Base-by-base conservation (phyloP, 2,329 filamentous ascomycete species). In the Neophaeococcomyces aloes region DNA sequence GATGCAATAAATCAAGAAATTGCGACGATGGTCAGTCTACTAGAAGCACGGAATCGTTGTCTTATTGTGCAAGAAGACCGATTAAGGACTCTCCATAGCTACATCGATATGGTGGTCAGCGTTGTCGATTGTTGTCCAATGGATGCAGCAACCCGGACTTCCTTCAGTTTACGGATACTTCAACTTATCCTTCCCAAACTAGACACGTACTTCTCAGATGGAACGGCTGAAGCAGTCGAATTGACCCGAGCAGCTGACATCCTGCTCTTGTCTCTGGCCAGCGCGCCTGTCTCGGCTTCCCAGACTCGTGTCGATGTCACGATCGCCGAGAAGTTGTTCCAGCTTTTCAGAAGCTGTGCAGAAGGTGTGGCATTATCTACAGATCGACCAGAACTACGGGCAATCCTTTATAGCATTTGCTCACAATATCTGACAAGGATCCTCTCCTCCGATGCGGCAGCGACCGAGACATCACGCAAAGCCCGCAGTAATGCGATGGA, bases 321-420 rank as follows among this genome's bases (percentile, higher is more conserved):
- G 19, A 79, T 91, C 27, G 84, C 86, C 58, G 89, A 96, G 60
- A 86, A 91, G 57, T 72, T 96, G 0, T 88, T 87, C 58, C 83
- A 94, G 58, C 75, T 96, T 3, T 95, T 98, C 70, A 84, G 94
- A 50, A 77, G 86, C 30, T 88, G 85, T 49, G 70, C 95, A 11
- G 76, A 81, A 54, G 86, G 86, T 4, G 82, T 94, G 43, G 78
- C 81, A 51, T 79, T 83, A 48, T 81, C 53, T 57, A 74, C 79
- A 1, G 79, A 81, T 3, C 80, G 76, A 42, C 69, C 83, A 13
- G 72, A 79, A 43, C 68, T 98, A 30, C 80, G 91, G 39, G 79
- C 91, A 46, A 75, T 84, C 17, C 89, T 94, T 64, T 98, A 96
- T 62, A 83, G 83, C 56, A 94, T 94, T 55, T 88, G 84, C 65